A percentile compares a stretch with the other conserved stretches of the same genome.
Conservation (phyloP, 352 stramenopile species). For the Globisporangium paddicum region DNA sequence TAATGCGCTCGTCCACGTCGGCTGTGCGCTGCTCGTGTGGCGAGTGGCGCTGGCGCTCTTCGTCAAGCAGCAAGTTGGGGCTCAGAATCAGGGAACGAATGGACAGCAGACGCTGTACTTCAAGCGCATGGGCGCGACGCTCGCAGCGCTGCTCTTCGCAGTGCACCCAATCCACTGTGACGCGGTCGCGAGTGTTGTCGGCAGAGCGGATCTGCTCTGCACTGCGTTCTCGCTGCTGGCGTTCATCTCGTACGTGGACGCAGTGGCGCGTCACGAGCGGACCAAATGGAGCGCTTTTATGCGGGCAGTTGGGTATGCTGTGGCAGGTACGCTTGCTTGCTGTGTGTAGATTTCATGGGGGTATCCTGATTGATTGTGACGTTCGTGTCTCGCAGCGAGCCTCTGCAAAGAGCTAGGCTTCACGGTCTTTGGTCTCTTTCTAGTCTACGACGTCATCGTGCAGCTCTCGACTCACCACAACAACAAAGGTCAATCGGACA, state of each 20-base stretch:
- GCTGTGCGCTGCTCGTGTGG: constrained; percentile 58
- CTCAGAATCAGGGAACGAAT: constrained; percentile 6
- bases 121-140: constrained; percentile 6
- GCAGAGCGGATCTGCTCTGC: constrained; percentile 86
- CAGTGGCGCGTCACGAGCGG: background rate
- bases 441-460: constrained; percentile 37
- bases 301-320: constrained; percentile 3
- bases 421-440: constrained; percentile 73
- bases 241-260: constrained; percentile 51
- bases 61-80: constrained; percentile 1
- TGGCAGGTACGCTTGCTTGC: constrained; percentile 12
- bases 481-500: background rate
- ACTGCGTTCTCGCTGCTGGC: constrained; percentile 58
- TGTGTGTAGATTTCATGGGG: background rate
- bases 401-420: constrained; percentile 89
- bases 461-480: constrained; percentile 17
- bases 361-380: background rate
- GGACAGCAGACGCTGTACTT: background rate
- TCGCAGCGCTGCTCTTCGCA: constrained; percentile 82
- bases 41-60: constrained; percentile 33
- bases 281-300: constrained; percentile 20
- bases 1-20: constrained; percentile 65
- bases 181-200: constrained; percentile 87
- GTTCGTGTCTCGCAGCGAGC: constrained; percentile 24
- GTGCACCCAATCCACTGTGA: constrained; percentile 91